These are phyloP conservation scores for Heritiera littoralis DNA, from an alignment of 345 rosid genomes.

Conservation along the genomic window DNA sequence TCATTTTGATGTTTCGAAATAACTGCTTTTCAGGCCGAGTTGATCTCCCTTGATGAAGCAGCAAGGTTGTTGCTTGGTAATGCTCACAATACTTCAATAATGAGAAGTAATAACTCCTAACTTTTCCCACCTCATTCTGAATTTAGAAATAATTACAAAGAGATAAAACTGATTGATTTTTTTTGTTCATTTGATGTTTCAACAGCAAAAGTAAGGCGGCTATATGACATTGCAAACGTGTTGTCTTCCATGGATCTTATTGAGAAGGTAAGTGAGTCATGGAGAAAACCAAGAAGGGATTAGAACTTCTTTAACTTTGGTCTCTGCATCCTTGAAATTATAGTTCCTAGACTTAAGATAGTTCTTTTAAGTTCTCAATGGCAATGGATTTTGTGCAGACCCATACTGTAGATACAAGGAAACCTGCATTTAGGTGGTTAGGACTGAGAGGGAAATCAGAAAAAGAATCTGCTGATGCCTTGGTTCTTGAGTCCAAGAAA, in stretches of 20 bases:
- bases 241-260: conserved; percentile 83
- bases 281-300: neutral
- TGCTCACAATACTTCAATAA: conserved; percentile 63
- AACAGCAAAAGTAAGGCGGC: conserved; percentile 92
- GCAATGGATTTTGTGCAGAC: conserved; percentile 47
- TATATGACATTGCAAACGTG: conserved; percentile 41
- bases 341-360: neutral
- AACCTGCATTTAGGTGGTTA: conserved; percentile 91
- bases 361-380: conserved; percentile 5
- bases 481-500: conserved; percentile 47
- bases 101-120: conserved; percentile 59
- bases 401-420: conserved; percentile 71
- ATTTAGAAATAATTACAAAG: neutral
- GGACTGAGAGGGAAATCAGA: conserved; percentile 55
- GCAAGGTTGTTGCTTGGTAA: conserved; percentile 78
- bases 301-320: neutral
- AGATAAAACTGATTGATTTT: neutral
- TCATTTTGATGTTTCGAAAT: conserved; percentile 10
- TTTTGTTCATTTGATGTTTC: neutral
- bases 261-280: conserved; percentile 63
- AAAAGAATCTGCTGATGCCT: conserved; percentile 34
- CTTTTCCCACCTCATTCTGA: neutral
- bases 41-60: conserved; percentile 84
- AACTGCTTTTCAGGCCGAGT: conserved; percentile 45
- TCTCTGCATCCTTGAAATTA: neutral